Evolutionary conservation across 208 protist genomes (phyloP).

Genomic region (Trypanosoma congolense): DNA sequence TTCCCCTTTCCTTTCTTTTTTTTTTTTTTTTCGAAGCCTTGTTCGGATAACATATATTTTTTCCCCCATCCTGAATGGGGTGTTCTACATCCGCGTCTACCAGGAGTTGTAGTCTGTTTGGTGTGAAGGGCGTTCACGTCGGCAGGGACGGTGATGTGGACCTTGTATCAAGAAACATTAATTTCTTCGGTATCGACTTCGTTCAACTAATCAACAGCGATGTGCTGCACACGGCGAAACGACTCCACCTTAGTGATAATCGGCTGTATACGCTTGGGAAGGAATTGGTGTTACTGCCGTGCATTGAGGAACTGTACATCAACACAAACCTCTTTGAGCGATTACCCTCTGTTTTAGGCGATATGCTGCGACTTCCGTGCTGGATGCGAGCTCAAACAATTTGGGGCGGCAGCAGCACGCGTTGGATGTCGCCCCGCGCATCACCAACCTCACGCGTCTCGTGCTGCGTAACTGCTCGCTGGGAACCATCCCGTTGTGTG

Average conservation of each 20-base stretch:
- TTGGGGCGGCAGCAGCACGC: conserved; percentile 29
- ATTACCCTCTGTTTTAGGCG: conserved; percentile 53
- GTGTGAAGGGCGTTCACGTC: conserved; percentile 64
- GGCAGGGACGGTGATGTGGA: conserved; percentile 79
- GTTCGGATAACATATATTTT: background rate
- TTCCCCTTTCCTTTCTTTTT: too few relatives aligned
- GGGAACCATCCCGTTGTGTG: conserved; percentile 30
- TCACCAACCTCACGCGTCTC: conserved; percentile 44
- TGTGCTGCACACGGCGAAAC: conserved; percentile 57
- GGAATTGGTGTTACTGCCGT: conserved; percentile 61
- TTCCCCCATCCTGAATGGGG: conserved; percentile 22
- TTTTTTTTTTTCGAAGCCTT: too few relatives aligned
- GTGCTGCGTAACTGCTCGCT: conserved; percentile 54
- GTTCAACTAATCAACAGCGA: conserved; percentile 67
- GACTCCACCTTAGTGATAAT: conserved; percentile 73
- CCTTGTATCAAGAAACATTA: conserved; percentile 58
- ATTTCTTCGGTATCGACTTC: conserved; percentile 47
- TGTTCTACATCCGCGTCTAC: conserved; percentile 18
- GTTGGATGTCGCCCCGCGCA: conserved; percentile 45
- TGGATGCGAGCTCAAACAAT: conserved; percentile 73
- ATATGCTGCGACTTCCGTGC: conserved; percentile 44
- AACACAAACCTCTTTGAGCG: conserved; percentile 69
- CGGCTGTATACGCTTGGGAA: conserved; percentile 73
- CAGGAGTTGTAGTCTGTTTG: conserved; percentile 32
- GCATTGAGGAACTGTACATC: conserved; percentile 73